phyloP scores from a whole-genome alignment of 768 basidiomycete species.

The Naganishia antarctica region DNA sequence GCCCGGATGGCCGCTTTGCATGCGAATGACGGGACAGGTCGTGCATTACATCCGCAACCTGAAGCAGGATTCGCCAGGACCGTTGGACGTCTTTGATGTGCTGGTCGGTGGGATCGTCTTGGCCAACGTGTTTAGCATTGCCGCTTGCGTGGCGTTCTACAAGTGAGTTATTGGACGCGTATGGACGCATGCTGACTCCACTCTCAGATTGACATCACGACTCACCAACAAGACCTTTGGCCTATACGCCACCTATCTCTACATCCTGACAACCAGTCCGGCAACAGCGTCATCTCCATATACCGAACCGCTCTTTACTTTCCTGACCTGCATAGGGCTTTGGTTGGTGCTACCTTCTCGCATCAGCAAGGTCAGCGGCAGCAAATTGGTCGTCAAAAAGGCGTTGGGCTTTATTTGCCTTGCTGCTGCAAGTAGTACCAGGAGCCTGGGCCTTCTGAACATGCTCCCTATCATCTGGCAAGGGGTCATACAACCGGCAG shows the following conservation, averaged over 20 bases:
- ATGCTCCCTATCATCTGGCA: slow-evolving; percentile 31
- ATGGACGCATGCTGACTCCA: slow-evolving; percentile 29
- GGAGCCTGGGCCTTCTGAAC: slow-evolving; percentile 43
- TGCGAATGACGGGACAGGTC: slow-evolving; percentile 49
- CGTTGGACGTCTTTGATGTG: slow-evolving; percentile 28
- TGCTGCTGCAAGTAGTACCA: slow-evolving; percentile 34
- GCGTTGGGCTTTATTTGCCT: slow-evolving; percentile 31
- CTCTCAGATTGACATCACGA: slow-evolving; percentile 54
- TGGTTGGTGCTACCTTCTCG: slow-evolving; percentile 10
- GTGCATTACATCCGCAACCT: slow-evolving; percentile 13
- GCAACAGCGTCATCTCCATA: slow-evolving; percentile 67
- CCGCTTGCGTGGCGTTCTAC: slow-evolving; percentile 41
- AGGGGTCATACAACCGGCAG: slow-evolving; percentile 10
- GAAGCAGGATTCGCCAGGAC: slow-evolving; percentile 10
- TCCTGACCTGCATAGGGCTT: slow-evolving; percentile 67
- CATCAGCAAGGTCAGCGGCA: slow-evolving; percentile 5
- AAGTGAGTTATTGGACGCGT: slow-evolving; percentile 47
- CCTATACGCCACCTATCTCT: slow-evolving; percentile 61
- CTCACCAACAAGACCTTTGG: slow-evolving; percentile 60
- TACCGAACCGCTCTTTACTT: slow-evolving; percentile 80
- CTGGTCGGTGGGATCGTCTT: slow-evolving; percentile 35
- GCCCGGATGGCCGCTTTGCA: slow-evolving; percentile 61
- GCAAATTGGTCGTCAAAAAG: neutral
- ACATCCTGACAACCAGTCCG: slow-evolving; percentile 76
- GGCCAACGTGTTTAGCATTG: slow-evolving; percentile 32